Evolutionary conservation across 2,329 filamentous ascomycete species (phyloP), one percentile per base, ranked within the genome.

Genomic region (Penicillium thymicola): DNA sequence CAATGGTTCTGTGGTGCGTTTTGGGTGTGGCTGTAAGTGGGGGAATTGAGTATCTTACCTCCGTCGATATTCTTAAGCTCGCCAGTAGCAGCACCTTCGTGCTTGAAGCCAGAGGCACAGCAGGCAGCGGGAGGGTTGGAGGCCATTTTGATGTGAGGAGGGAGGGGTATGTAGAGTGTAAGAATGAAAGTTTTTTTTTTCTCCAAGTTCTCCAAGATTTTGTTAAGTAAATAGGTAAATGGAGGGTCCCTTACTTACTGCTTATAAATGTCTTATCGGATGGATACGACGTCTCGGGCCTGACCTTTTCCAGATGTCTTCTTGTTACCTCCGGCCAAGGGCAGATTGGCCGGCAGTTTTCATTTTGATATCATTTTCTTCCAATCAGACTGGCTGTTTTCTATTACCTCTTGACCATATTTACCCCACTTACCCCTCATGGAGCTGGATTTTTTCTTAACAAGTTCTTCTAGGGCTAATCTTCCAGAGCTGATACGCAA

Each of bases 61-160:
- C 77, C 74, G 36, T 73, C 74, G 54, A 83, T 73, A 44, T 72
- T 74, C 66, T 79, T 78, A 47, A 77, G 65, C 61, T 81, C 75
- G 46, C 81, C 81, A 18, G 68, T 65, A 14, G 80, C 71, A 38
- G 69, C 75, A 55, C 81, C 81, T 64, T 81, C 75, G 61, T 83
- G 81, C 70, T 78, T 80, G 67, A 82, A 74, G 61, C 79, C 79
- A 54, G 73, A 61, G 59, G 75, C 69, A 63, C 79, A 82, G 73
- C 79, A 82, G 47, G 72, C 64, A 55, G 69, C 73, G 43, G 79
- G 76, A n/a, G 79, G 74, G 63, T 82, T 74, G 41, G 81, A 83
- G 23, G 81, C 74, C 81, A 83, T 83, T 59, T 51, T 70, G 47
- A 32, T 46, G 25, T 54, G 34, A n/a, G 18, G 51, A 42, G 18